Evolutionary conservation across 2,329 filamentous ascomycete species (phyloP).

Genomic region (Lasiodiplodia sp.): DNA sequence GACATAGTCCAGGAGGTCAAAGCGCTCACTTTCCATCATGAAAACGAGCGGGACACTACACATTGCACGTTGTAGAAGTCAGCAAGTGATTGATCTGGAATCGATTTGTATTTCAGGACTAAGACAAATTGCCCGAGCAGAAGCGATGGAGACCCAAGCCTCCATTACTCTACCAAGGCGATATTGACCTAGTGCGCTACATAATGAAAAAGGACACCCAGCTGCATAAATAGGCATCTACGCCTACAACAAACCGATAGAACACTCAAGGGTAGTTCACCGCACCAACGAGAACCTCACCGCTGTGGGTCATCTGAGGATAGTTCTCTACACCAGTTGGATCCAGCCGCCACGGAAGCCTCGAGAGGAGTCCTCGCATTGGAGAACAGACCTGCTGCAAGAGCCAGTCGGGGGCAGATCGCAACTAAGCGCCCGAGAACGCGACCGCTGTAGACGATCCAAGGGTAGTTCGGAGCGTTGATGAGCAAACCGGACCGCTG

Average conservation of each 20-base stretch:
- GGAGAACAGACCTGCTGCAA: conserved; percentile 16
- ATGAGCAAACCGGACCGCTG: not conserved
- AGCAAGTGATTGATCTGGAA: not conserved
- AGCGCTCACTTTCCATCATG: not conserved
- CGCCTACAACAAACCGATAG: not conserved
- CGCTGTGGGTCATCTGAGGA: not conserved
- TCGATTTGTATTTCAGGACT: not conserved
- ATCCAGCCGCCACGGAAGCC: not conserved
- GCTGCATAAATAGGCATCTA: not conserved
- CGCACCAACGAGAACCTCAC: not conserved
- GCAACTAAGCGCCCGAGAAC: not conserved
- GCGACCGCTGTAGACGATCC: not conserved
- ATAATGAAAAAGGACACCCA: not conserved
- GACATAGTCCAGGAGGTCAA: conserved; percentile 11
- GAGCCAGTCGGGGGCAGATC: not conserved
- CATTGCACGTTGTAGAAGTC: conserved; percentile 3
- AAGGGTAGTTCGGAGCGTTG: not conserved
- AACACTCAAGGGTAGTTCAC: not conserved
- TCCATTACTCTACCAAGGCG: not conserved
- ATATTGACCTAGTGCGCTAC: not conserved
- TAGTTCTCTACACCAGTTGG: not conserved
- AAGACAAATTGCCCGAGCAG: not conserved
- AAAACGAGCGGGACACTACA: not conserved
- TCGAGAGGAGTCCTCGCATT: conserved; percentile 13
- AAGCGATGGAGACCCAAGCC: not conserved